phyloP scores from a whole-genome alignment of 2,329 filamentous ascomycete species.

The Xylariales sp. region DNA sequence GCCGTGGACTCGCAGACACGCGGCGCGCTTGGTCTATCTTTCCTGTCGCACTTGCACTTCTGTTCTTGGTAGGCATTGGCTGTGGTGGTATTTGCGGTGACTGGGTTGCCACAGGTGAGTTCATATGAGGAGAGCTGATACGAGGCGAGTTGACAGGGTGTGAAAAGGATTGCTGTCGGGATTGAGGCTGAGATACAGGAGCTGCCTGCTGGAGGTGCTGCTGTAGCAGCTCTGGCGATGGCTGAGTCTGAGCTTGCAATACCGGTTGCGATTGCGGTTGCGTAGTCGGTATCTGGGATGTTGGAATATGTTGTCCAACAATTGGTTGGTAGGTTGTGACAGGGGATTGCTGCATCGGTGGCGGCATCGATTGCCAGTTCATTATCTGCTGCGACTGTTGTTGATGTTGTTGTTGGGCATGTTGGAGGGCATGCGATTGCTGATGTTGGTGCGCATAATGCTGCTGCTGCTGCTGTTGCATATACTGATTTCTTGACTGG shows the following conservation, averaged over 20 bases:
- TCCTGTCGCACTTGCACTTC: constrained; percentile 13
- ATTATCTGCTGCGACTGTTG: constrained; percentile 14
- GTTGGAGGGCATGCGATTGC: constrained; percentile 3
- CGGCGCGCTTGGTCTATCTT: constrained; percentile 20
- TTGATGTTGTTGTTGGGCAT: constrained; percentile 2
- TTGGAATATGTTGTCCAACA: too few species aligned
- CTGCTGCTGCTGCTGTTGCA: constrained; percentile 7
- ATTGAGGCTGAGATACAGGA: too few species aligned
- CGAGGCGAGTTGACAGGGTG: constrained; percentile 6
- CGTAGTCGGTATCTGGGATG: too few species aligned
- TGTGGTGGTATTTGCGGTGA: constrained; percentile 21
- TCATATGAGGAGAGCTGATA: constrained; percentile 12
- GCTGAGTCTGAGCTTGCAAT: constrained; percentile 14
- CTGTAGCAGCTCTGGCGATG: constrained; percentile 9
- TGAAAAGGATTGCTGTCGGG: constrained; percentile 1
- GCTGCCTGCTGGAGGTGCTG: too few species aligned
- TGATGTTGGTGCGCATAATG: constrained; percentile 4
- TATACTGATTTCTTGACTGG: constrained; percentile 3
- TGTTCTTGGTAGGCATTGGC: constrained; percentile 14
- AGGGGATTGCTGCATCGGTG: constrained; percentile 17
- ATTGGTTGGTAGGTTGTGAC: constrained; percentile 39
- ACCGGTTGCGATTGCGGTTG: too few species aligned
- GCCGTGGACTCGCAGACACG: constrained; percentile 25
- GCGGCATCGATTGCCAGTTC: constrained; percentile 20
- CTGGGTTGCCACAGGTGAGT: constrained; percentile 19